Evolutionary conservation across 2,329 filamentous ascomycete species (phyloP), one percentile per base, ranked within the genome.

Genomic region (Fusarium torreyae): DNA sequence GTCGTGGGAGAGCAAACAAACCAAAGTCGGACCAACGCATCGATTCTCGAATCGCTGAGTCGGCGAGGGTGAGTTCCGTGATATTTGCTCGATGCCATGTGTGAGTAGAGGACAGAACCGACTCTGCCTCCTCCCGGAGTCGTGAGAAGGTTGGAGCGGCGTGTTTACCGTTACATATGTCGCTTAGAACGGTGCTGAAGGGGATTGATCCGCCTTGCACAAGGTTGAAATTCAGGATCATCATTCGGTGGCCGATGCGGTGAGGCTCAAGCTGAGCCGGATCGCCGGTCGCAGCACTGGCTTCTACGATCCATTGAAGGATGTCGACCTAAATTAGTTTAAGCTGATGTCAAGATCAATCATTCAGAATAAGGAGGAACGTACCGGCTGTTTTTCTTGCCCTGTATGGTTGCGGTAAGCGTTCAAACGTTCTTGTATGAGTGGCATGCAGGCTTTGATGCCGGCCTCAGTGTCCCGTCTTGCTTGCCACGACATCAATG

Each of bases 11-110:
- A 11, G 51, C 39, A 46, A 54, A 54, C 6, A 54, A 20, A 3
- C 51, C 51, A 6, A 54, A 54, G 3, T 46, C 51, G 13, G 51
- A 54, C 51, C 51, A 46, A 6, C 39, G 51, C 51, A 54, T 54
- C 11, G 51, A 46, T 7, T 54, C 51, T 6, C 51, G 39, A 17
- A 54, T 36, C 20, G 13, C 51, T 26, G 51, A 54, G 39, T 54
- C 51, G 39, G 28, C 39, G 8, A 54, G 39, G 6, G 31, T 31
- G 20, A 54, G 51, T 15, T 54, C 46, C 3, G 51, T 34, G 9
- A 54, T 6, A 6, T 18, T 20, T 8, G 51, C 9, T 6, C 51
- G 51, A 54, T 54, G 28, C 51, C 51, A 54, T 17, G 3, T 26
- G 17, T 20, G n/a, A n/a, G 9, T 36, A 7, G 28, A 46, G 5